A percentile compares a stretch with the other conserved stretches of the same genome.
phyloP scores from a whole-genome alignment of 208 protist genomes.

The Phytomonas sp. region DNA sequence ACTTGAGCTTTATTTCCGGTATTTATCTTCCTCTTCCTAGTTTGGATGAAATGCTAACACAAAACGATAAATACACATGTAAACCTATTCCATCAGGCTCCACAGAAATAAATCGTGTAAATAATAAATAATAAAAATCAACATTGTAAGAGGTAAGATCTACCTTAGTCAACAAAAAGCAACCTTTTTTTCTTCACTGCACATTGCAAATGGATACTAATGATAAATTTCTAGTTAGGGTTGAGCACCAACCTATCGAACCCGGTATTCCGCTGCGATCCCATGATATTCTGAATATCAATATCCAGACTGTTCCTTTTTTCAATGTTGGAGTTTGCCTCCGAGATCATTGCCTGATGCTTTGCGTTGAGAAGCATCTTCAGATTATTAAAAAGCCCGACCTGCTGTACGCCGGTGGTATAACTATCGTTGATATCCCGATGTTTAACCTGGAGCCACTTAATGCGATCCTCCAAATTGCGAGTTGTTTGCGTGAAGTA shows the following conservation, averaged over 20 bases:
- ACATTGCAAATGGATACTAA: not conserved
- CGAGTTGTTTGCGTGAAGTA: slow-evolving; percentile 34
- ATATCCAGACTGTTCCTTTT: slow-evolving; percentile 18
- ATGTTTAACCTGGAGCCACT: slow-evolving; percentile 63
- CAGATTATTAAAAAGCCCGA: slow-evolving; percentile 52
- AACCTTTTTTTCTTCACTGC: not conserved
- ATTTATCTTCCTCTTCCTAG: not conserved
- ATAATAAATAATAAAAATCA: slow-evolving; percentile 10
- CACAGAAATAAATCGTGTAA: not conserved
- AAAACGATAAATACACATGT: not conserved
- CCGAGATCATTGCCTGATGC: slow-evolving; percentile 15
- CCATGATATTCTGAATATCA: slow-evolving; percentile 31
- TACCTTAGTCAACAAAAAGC: not conserved
- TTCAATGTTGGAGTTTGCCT: not conserved
- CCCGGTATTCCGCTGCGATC: slow-evolving; percentile 19
- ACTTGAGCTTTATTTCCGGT: not conserved
- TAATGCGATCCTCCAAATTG: slow-evolving; percentile 47
- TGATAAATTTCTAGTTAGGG: slow-evolving; percentile 20
- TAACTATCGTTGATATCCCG: slow-evolving; percentile 81
- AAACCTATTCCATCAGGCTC: not conserved
- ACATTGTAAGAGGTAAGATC: not conserved
- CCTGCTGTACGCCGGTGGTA: slow-evolving; percentile 70
- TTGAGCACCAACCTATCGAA: slow-evolving; percentile 63
- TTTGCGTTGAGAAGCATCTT: slow-evolving; percentile 28
- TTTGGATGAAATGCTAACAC: not conserved